phyloP scores from a whole-genome alignment of 306 rosid species.

The Astragalus membranaceus region DNA sequence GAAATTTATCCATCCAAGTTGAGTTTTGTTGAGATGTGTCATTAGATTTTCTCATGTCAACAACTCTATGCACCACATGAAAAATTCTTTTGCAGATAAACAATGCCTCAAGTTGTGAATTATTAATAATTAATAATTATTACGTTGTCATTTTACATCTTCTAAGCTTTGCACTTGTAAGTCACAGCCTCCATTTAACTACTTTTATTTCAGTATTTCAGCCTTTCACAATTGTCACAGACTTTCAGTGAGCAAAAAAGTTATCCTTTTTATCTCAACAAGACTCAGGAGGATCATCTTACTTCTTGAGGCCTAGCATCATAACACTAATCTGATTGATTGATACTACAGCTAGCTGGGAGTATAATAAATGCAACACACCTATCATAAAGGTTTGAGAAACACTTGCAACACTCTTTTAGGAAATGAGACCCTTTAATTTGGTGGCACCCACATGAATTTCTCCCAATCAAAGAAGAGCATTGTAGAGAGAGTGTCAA shows the following conservation, averaged over 20 bases:
- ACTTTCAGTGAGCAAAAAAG: too few relatives aligned
- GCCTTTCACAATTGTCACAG: background rate
- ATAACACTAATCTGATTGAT: background rate
- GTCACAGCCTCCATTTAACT: too few relatives aligned
- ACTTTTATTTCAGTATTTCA: too few relatives aligned
- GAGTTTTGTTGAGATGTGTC: background rate
- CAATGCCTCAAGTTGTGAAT: background rate
- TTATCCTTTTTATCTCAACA: background rate
- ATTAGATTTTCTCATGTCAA: background rate
- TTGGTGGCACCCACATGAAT: too few relatives aligned
- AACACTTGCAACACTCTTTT: too few relatives aligned
- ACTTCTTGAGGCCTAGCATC: background rate
- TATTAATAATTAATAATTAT: background rate
- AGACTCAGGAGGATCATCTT: background rate
- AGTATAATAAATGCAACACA: background rate
- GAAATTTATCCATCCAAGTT: background rate
- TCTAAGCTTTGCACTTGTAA: background rate
- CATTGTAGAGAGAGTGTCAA: too few relatives aligned
- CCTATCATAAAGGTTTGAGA: too few relatives aligned
- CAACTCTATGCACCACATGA: too few relatives aligned
- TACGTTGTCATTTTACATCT: background rate
- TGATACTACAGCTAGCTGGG: background rate
- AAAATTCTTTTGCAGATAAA: too few relatives aligned
- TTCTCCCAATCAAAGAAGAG: too few relatives aligned
- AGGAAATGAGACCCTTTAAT: too few relatives aligned